These are phyloP conservation scores for Linum usitatissimum DNA, from an alignment of 345 rosid genomes.

Conservation along the genomic window DNA sequence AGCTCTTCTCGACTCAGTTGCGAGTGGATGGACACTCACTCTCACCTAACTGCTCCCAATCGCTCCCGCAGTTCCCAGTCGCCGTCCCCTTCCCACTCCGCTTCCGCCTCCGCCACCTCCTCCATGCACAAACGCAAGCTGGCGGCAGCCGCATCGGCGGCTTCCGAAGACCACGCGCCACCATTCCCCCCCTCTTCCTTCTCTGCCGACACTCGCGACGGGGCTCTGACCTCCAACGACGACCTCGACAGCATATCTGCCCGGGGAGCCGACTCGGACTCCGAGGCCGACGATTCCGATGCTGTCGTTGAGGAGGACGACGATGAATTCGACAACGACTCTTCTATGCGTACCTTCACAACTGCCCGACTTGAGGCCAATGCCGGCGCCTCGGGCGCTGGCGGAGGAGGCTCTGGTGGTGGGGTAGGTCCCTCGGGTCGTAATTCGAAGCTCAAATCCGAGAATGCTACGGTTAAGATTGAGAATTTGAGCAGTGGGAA, in stretches of 20 bases:
- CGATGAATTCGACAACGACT: constrained; percentile 71
- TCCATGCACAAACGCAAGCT: constrained; percentile 92
- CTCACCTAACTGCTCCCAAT: constrained; percentile 68
- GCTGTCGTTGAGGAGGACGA: constrained; percentile 92
- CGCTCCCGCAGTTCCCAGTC: constrained; percentile 90
- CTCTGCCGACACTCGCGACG: constrained; percentile 92
- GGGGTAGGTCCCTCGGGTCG: constrained; percentile 27
- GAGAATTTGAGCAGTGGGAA: constrained; percentile 63
- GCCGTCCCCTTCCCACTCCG: constrained; percentile 93
- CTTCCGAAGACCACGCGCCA: constrained; percentile 68
- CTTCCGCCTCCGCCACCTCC: constrained; percentile 89
- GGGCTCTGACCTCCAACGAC: constrained; percentile 82
- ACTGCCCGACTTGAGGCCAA: constrained; percentile 62
- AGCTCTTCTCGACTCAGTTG: neutral
- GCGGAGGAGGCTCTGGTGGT: constrained; percentile 20
- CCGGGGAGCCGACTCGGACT: constrained; percentile 65
- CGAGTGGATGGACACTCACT: constrained; percentile 29
- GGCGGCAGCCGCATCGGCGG: constrained; percentile 45
- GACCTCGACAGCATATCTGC: constrained; percentile 98
- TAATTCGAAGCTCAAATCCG: constrained; percentile 57
- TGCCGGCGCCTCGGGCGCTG: constrained; percentile 25
- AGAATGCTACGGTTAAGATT: constrained; percentile 51
- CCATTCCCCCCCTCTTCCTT: constrained; percentile 81
- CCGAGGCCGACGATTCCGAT: constrained; percentile 83
- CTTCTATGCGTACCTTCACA: constrained; percentile 83